phyloP scores from a whole-genome alignment of 179 eudicot genomes.

The Heliamphora pulchella region DNA sequence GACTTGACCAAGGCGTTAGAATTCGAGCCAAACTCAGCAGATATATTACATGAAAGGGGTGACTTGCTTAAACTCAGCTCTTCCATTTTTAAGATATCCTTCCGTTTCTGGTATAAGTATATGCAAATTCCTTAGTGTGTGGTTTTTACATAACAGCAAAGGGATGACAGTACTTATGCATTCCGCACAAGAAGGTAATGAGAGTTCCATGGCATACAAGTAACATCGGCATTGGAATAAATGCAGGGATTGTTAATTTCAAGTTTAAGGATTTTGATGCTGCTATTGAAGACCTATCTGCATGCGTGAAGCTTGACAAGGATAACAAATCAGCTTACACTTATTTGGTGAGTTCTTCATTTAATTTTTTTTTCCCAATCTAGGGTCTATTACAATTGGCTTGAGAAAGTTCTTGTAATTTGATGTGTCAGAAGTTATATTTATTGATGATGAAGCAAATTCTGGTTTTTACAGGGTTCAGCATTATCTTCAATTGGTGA shows the following conservation, averaged over 20 bases:
- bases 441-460: background rate
- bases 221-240: constrained; percentile 11
- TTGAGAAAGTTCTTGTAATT: constrained; percentile 5
- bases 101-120: background rate
- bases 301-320: constrained; percentile 65
- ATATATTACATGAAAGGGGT: constrained; percentile 95
- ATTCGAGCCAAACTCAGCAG: constrained; percentile 80
- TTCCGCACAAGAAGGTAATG: background rate
- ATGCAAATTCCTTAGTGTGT: background rate
- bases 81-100: constrained; percentile 7
- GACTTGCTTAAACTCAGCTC: constrained; percentile 20
- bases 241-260: constrained; percentile 88
- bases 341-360: constrained; percentile 59
- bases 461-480: constrained; percentile 51
- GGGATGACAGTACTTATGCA: constrained; percentile 10
- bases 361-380: background rate
- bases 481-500: constrained; percentile 82
- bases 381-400: background rate
- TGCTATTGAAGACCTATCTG: constrained; percentile 80
- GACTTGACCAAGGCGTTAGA: constrained; percentile 91
- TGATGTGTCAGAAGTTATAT: background rate
- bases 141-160: background rate
- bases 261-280: constrained; percentile 88
- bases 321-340: constrained; percentile 87
- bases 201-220: background rate